Base-by-base conservation (phyloP, 805 yeast genomes). In the Nakazawaea peltata region DNA sequence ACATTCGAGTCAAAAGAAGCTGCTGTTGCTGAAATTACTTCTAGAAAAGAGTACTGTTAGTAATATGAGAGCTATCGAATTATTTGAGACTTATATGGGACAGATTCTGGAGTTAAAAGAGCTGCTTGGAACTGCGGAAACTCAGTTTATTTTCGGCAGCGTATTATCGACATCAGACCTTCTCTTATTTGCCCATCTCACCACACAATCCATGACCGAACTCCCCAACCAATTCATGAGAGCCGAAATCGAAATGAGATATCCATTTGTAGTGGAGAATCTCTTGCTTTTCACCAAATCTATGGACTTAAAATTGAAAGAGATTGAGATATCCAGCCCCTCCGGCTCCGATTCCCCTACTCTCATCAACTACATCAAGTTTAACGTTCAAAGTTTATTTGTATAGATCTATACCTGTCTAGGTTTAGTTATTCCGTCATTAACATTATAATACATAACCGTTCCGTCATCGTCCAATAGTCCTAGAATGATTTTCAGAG, bases 401-500 rank as follows among this genome's bases (percentile, higher is more conserved):
- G 3, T 22, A 32, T 16, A 30, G 36, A 31, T 16, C 50, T 45
- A 74, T 42, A 72, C 73, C 46, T 69, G 73, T 39, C 71, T 65
- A 1, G 88, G 88, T 50, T 74, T 74, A 23, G 66, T 73, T 8
- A 80, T 54, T 4, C 88, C 88, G 45, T 74, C 75, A 50, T 78
- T 74, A 13, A 77, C 63, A 50, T 72, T 71, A 51, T 81, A 81
- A 45, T 75, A 81, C n/a, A 79, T 79, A 14, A 78, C 65, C 0
- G 87, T 77, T 2, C 85, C 79, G 50, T 81, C 92, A 37, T 68
- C 68, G 44, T 71, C 76, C 2, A 71, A 66, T 6, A 81, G 59
- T 0, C 73, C 87, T 21, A 75, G 42, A 0, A 77, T 57, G 3
- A 81, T 42, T 38, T 76, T 56, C 29, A 53, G 54, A 0, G 75